Base-by-base conservation (phyloP, 140 eudicot species). In the Flaveria floridana region DNA sequence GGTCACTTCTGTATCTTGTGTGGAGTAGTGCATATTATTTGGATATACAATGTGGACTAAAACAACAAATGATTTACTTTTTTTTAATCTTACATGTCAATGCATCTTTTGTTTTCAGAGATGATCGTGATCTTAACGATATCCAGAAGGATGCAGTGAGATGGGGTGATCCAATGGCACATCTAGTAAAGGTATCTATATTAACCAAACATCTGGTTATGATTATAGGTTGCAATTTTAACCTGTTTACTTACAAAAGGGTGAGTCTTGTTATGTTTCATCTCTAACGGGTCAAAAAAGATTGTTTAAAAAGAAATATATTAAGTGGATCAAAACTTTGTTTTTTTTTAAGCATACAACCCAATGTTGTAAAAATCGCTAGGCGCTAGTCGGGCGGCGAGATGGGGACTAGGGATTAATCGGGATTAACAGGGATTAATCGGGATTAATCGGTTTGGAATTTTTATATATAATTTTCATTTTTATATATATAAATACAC, bases 151-250 rank as follows among this genome's bases (percentile, higher is more conserved):
- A 90, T 16, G 85, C 89, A 85, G 56, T 85, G 20, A 81, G 99
- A 86, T 94, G 96, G 94, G 97, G 97, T 65, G 99, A 94, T 72
- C 99, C 99, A 6, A 90, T 94, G 97, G 96, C 99, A 37, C 97
- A 94, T 82, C 78, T 94, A 34, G 96, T 87, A 44, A 90, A 94
- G 95, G 97, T 84, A 76, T 25, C 47, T 56, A 41, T 8, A 11
- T 53, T 44, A 34, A 63, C 28, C 4, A 2, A 58, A 18, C 12
- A 8, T 70, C 44, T 14, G 39, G 48, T 6, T 56, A 61, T 74
- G 6, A 47, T 23, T 34, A 34, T 14, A 65, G 28, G 26, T 65
- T n/a, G 51, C 51, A 65, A 16, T 65, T 34, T 34, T 7, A 0
- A 14, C 69, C 14, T 15, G 23, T 64, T 64, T 64, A 1, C 47